Evolutionary conservation across 768 basidiomycete species (phyloP).

Genomic region (Leccinellum albellum): DNA sequence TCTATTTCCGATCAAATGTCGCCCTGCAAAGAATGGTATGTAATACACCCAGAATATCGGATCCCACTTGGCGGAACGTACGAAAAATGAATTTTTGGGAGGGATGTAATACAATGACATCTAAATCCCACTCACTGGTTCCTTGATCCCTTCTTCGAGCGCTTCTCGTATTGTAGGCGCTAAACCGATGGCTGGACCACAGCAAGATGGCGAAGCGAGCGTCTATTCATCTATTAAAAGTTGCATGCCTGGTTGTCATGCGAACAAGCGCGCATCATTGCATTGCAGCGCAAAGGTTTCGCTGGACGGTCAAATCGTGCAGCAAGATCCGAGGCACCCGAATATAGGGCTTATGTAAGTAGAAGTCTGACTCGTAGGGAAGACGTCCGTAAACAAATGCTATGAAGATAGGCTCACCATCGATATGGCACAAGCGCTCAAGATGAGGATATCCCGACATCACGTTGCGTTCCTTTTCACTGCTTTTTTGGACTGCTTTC

Average conservation of each 20-base stretch:
- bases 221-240: neutral
- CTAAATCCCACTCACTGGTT: neutral
- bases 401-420: neutral
- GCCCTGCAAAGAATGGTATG: neutral
- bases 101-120: neutral
- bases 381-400: neutral
- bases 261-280: neutral
- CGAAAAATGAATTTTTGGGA: too few relatives aligned
- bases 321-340: neutral
- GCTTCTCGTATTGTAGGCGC: neutral
- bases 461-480: neutral
- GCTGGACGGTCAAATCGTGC: neutral
- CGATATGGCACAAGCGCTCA: neutral
- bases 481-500: neutral
- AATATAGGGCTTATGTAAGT: neutral
- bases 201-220: neutral
- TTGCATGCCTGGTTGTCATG: neutral
- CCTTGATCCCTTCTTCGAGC: neutral
- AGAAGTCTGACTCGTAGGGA: neutral
- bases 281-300: neutral
- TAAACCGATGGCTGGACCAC: neutral
- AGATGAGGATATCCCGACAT: neutral
- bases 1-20: neutral
- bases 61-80: neutral
- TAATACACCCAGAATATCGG: neutral